Evolutionary conservation across 805 yeast species (phyloP).

Genomic region (Grigorovia jiainica): DNA sequence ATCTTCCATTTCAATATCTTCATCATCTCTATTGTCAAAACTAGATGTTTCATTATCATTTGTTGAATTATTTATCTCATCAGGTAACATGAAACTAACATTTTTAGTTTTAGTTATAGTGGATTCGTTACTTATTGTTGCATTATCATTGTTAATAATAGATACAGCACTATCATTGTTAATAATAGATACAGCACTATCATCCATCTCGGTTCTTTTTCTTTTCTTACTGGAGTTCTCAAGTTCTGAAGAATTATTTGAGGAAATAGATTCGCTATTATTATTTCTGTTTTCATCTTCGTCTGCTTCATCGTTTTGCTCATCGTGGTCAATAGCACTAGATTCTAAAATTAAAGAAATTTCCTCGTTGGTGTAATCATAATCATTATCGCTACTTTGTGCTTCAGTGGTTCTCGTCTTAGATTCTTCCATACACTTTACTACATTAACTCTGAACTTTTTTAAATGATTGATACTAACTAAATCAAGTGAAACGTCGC

Average conservation of each 20-base stretch:
- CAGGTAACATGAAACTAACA: constrained; percentile 9
- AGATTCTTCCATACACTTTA: constrained; percentile 8
- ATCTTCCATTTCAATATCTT: constrained; percentile 3
- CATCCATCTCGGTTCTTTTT: constrained; percentile 7
- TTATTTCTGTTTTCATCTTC: neutral
- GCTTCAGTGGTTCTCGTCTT: constrained; percentile 1
- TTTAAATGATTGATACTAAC: constrained; percentile 28
- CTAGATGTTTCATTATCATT: neutral
- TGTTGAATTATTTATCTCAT: neutral
- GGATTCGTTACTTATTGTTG: neutral
- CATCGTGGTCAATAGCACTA: neutral
- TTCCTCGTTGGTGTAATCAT: constrained; percentile 12
- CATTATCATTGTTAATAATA: neutral
- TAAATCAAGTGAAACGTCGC: constrained; percentile 26
- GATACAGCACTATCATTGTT: neutral
- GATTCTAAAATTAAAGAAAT: constrained; percentile 16
- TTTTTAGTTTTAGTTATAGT: constrained; percentile 1
- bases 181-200: neutral
- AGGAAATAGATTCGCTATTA: too few species aligned
- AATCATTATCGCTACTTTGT: neutral
- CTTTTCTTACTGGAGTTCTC: constrained; percentile 6
- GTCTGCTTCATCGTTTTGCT: neutral
- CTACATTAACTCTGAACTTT: constrained; percentile 18
- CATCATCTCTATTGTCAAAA: neutral
- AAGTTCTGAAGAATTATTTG: neutral